phyloP scores from a whole-genome alignment of 371 early-diverging fungal genomes.

The Mortierella sp. region DNA sequence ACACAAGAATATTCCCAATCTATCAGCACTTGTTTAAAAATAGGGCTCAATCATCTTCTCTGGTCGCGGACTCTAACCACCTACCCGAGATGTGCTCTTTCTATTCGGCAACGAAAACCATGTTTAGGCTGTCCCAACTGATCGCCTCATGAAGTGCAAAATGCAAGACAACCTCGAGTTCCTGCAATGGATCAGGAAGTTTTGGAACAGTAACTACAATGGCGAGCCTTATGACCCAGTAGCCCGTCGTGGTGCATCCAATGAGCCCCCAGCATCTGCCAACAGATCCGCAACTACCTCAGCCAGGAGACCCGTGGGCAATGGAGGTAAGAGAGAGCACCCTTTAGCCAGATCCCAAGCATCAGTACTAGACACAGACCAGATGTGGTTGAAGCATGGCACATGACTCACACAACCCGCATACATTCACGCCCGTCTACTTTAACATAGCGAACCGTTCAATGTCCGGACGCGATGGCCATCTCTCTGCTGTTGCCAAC shows the following conservation, averaged over 20 bases:
- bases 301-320: slow-evolving; percentile 35
- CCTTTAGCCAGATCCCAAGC: no score
- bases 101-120: background rate
- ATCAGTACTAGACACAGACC: no score
- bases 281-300: slow-evolving; percentile 51
- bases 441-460: slow-evolving; percentile 38
- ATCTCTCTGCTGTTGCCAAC: slow-evolving; percentile 34
- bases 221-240: slow-evolving; percentile 77
- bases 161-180: slow-evolving; percentile 91
- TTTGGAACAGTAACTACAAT: slow-evolving; percentile 75
- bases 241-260: slow-evolving; percentile 64
- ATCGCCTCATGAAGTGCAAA: slow-evolving; percentile 77
- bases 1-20: background rate
- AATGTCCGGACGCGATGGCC: slow-evolving; percentile 37
- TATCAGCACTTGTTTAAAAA: slow-evolving; percentile 1
- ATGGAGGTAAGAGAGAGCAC: slow-evolving; percentile 33
- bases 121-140: slow-evolving; percentile 67
- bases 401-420: no score
- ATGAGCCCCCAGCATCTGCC: slow-evolving; percentile 40
- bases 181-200: slow-evolving; percentile 82
- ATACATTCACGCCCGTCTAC: background rate
- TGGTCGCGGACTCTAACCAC: background rate
- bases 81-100: no score
- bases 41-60: background rate
- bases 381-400: no score